Percentiles rank a stretch among this genome's conserved stretches.
Conservation (phyloP, 108 stramenopile species). For the Cyclotella atomus region DNA sequence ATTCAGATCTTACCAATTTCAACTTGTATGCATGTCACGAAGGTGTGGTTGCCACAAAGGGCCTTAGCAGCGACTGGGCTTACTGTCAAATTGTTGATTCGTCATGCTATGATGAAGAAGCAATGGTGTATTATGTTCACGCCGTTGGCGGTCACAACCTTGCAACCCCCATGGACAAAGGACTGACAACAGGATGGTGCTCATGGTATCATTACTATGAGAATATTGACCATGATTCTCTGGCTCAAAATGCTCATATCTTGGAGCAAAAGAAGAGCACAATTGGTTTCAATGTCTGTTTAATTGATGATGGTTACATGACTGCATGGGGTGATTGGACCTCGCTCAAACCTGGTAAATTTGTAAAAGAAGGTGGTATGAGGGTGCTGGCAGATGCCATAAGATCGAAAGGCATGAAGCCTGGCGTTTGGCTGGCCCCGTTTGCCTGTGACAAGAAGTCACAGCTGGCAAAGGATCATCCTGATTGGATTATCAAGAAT, state of each 20-base stretch:
- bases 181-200: conserved; percentile 90
- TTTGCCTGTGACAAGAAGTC: conserved; percentile 90
- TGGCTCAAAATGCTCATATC: conserved; percentile 74
- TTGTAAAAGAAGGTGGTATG: conserved; percentile 68
- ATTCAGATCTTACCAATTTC: conserved; percentile 55
- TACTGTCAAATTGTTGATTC: conserved; percentile 77
- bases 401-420: conserved; percentile 69
- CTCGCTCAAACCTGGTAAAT: conserved; percentile 77
- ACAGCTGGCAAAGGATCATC: conserved; percentile 74
- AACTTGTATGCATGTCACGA: conserved; percentile 75
- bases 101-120: conserved; percentile 86
- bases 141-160: conserved; percentile 77
- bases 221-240: conserved; percentile 77
- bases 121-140: conserved; percentile 86
- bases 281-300: conserved; percentile 80
- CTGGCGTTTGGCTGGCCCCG: conserved; percentile 93
- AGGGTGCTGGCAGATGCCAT: conserved; percentile 71
- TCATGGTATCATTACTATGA: conserved; percentile 95
- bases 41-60: conserved; percentile 53
- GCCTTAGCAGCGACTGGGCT: conserved; percentile 77
- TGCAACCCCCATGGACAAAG: conserved; percentile 76
- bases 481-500: conserved; percentile 93
- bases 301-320: conserved; percentile 96
- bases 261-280: conserved; percentile 59
- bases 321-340: conserved; percentile 96